Base-by-base conservation (phyloP, 2,329 filamentous ascomycete genomes). In the Emergomyces orientalis region DNA sequence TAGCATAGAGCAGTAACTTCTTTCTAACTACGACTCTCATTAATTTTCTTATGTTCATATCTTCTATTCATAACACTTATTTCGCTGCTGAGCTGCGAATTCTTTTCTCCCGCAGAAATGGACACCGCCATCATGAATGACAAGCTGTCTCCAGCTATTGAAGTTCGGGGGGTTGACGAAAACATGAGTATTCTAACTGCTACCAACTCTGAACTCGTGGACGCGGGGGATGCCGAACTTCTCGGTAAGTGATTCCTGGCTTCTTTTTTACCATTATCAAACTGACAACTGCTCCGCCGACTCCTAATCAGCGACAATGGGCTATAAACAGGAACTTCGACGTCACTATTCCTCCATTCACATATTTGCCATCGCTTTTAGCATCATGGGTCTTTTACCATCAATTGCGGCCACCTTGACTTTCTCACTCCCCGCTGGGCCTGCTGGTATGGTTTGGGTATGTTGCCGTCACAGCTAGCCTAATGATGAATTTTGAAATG, bases 301-400 rank as follows among this genome's bases (percentile, higher is more conserved):
- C 19, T 55, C 30, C 13, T 41, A 55, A 27, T 3, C 22, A 75
- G 73, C 73, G 14, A 71, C 67, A 49, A 69, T 77, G 71, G 75
- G 79, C 0, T 83, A 83, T 73, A 83, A 86, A 70, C 84, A 86
- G 72, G 84, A 87, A 69, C 75, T 87, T 41, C 79, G 81, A 55
- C 78, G 84, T 22, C 85, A 85, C 67, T 86, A 86, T 69, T 82
- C 81, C 3, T 84, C 83, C 64, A 74, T 85, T n/a, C 83, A 86
- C 69, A 79, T 86, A 22, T 86, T 87, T 67, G 84, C 82, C 34
- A 81, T 84, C 63, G 81, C 81, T 2, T 84, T 84, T 64, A 80
- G 78, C 68, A 83, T 86, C 67, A 86, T 87, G 82, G 83, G 84
- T 1, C 70, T 86, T 7, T 73, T 86, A 1, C 83, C 84, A 0